Evolutionary conservation across 495 filamentous ascomycete species (phyloP).

Genomic region (Penicillium riverlandense): DNA sequence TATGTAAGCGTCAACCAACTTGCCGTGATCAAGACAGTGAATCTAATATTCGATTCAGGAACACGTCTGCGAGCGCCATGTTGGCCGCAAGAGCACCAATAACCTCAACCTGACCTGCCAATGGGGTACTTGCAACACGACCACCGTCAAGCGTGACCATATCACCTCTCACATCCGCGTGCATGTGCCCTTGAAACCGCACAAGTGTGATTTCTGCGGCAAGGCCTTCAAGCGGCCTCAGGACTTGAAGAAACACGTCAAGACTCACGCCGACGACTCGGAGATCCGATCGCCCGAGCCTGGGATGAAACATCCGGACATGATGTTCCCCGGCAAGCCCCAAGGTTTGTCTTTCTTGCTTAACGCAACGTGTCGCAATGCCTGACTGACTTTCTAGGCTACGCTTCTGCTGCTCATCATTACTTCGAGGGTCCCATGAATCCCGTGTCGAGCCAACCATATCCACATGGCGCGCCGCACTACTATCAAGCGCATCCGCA

Average conservation of each 20-base stretch:
- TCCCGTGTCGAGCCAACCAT: conserved; percentile 30
- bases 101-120: conserved; percentile 96
- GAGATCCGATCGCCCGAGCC: conserved; percentile 72
- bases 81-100: conserved; percentile 97
- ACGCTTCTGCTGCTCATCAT: conserved; percentile 28
- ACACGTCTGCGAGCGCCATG: conserved; percentile 97
- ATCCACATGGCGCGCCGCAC: conserved; percentile 42
- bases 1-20: conserved; percentile 60
- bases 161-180: conserved; percentile 99
- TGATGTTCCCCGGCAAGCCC: conserved; percentile 46
- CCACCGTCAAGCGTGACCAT: conserved; percentile 97
- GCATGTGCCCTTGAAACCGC: conserved; percentile 94
- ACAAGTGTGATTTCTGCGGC: conserved; percentile 97
- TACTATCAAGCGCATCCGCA: conserved; percentile 56
- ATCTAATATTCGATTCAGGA: conserved; percentile 48
- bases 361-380: background rate
- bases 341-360: conserved; percentile 22
- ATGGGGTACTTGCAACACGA: conserved; percentile 93
- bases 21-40: background rate
- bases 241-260: conserved; percentile 99
- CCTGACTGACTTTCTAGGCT: conserved; percentile 15
- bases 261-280: conserved; percentile 99
- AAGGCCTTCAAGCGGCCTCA: conserved; percentile 99
- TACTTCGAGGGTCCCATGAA: conserved; percentile 40
- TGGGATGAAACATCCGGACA: conserved; percentile 38